Conservation (phyloP, 2,329 filamentous ascomycete species). For the Metarhizium album region DNA sequence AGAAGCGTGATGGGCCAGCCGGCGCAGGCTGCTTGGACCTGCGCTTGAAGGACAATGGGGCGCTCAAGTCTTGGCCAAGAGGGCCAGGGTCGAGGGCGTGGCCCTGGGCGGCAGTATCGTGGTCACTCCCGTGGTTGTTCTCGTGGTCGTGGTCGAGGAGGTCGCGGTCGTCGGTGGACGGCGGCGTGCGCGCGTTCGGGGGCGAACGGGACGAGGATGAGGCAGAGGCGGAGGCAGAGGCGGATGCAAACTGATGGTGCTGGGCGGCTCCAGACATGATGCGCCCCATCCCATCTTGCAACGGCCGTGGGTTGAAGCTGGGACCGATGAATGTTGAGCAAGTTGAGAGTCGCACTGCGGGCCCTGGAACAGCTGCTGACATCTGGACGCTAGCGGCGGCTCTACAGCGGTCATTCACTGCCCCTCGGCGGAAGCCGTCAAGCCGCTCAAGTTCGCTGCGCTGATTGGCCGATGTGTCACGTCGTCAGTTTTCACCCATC, state of each 20-base stretch:
- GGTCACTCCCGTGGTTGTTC: conserved; percentile 29
- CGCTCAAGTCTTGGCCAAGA: conserved; percentile 35
- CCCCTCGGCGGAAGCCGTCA: no score
- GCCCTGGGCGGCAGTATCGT: conserved; percentile 16
- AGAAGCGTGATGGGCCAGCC: conserved; percentile 34
- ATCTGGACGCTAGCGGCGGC: no score
- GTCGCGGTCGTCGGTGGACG: conserved; percentile 28
- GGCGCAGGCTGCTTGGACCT: conserved; percentile 43
- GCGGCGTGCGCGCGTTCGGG: conserved; percentile 13
- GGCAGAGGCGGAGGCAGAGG: conserved; percentile 25
- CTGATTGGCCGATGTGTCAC: no score
- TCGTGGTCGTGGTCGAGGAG: conserved; percentile 27
- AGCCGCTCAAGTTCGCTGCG: no score
- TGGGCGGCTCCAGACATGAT: conserved; percentile 30
- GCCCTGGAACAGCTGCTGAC: no score
- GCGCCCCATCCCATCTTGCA: conserved; percentile 26
- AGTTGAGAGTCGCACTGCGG: neutral
- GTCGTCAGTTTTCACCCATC: no score
- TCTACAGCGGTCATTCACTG: no score
- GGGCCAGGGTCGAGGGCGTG: conserved; percentile 45
- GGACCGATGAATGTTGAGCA: neutral
- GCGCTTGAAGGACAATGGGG: conserved; percentile 61
- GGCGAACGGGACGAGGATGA: conserved; percentile 24
- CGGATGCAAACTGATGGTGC: conserved; percentile 22
- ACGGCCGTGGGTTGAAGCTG: neutral